Evolutionary conservation across 1,139 yeast species (phyloP), one percentile per base, ranked within the genome.

Genomic region (Geotrichum macrosporum): DNA sequence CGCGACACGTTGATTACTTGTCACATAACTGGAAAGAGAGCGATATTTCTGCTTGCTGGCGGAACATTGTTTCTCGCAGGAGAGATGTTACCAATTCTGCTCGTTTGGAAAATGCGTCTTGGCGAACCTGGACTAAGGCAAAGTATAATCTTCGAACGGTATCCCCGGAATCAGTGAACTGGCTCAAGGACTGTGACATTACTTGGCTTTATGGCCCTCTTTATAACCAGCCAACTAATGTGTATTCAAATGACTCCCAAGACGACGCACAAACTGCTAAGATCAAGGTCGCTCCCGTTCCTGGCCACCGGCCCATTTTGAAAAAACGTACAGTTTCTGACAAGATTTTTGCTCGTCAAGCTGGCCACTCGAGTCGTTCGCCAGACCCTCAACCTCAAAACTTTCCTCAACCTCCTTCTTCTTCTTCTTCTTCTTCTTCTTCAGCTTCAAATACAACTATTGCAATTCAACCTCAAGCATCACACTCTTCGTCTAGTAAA

Each of bases 21-120:
- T 85, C 96, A 4, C 96, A 92, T 63, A 77, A 92, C 62, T 92
- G 98, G 98, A 87, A 87, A 59, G 97, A 89, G 55, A 72, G 81
- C 4, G 98, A 92, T 64, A 86, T 92, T 34, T 84, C 95, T 12
- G 85, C 85, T 56, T 86, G 95, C 32, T 92, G 98, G 98, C 75
- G 96, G 55, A 92, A 92, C 64, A 84, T 92, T 52, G 89, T 87
- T 40, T 70, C 80, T 54, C 81, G 85, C 58, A 77, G 95, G 46
- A 84, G 84, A 45, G 72, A 69, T 47, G 69, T 71, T 57, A 73
- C 74, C 35, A 72, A 76, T 76, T 65, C 75, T n/a, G 78, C 79
- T 5, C 73, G 94, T 39, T 72, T 84, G 43, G 94, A 84, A 63
- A 84, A 84, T 63, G 94, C 94, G 2, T 77, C 84, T 47, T 84